These are phyloP conservation scores for Pseudopithomyces chartarum DNA, from an alignment of 2,329 filamentous ascomycete species.

Conservation along the genomic window DNA sequence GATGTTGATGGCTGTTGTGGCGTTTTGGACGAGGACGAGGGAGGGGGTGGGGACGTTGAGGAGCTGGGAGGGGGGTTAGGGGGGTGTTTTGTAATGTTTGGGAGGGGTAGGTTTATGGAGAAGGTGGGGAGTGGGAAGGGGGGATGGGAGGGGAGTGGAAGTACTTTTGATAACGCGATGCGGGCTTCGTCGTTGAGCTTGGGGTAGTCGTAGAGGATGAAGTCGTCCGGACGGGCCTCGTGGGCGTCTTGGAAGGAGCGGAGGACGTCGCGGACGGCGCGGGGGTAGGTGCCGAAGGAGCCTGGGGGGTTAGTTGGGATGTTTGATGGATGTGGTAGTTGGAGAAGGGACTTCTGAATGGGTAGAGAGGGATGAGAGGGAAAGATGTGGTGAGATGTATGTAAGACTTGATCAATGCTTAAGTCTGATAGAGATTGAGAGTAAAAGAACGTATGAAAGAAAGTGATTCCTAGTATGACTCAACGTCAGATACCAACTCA, in stretches of 20 bases:
- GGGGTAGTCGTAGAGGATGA: slow-evolving; percentile 72
- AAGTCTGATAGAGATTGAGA: neutral
- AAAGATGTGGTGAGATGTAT: neutral
- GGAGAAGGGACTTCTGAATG: too few relatives aligned
- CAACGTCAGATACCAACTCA: slow-evolving; percentile 41
- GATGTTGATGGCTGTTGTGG: slow-evolving; percentile 77
- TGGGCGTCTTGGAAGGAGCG: slow-evolving; percentile 68
- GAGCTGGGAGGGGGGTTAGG: slow-evolving; percentile 42
- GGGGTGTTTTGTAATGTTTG: slow-evolving; percentile 36
- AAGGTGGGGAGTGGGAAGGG: neutral
- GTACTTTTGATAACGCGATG: slow-evolving; percentile 55
- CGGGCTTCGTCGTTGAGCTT: slow-evolving; percentile 68
- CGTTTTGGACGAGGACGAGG: slow-evolving; percentile 80
- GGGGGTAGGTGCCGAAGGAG: slow-evolving; percentile 80
- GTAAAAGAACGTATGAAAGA: neutral
- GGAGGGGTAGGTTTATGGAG: neutral
- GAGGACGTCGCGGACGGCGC: slow-evolving; percentile 62
- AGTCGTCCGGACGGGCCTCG: slow-evolving; percentile 74
- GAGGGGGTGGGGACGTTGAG: slow-evolving; percentile 69
- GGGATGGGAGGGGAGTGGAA: neutral
- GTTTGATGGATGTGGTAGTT: neutral
- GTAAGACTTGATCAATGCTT: neutral
- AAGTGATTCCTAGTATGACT: neutral
- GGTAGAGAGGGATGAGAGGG: too few relatives aligned
- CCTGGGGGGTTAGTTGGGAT: slow-evolving; percentile 48